A percentile compares a stretch with the other conserved stretches of the same genome.
These are phyloP conservation scores for Chaetomium strumarium DNA, from an alignment of 2,329 filamentous ascomycete genomes.

Conservation along the genomic window DNA sequence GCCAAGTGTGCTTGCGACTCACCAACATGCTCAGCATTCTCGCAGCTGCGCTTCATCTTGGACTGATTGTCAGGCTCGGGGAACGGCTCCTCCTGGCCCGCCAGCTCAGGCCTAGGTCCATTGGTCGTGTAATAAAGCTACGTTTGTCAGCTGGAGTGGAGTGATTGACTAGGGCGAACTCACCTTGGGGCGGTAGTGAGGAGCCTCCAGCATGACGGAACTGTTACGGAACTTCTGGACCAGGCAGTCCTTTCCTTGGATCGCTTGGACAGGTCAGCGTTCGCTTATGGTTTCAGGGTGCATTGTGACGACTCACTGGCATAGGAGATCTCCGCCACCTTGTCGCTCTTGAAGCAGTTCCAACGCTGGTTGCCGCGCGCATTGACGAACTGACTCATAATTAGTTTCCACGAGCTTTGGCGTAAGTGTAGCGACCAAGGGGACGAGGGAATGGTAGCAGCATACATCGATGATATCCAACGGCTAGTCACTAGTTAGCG, in stretches of 20 bases:
- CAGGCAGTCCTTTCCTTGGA: constrained; percentile 86
- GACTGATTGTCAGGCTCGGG: constrained; percentile 76
- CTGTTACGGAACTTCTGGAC: constrained; percentile 96
- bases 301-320: constrained; percentile 59
- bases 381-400: constrained; percentile 56
- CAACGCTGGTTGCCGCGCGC: constrained; percentile 66
- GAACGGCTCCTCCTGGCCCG: constrained; percentile 69
- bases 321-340: constrained; percentile 86
- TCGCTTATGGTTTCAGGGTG: constrained; percentile 19
- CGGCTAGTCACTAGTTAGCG: constrained; percentile 48
- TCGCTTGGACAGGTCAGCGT: constrained; percentile 48
- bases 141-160: constrained; percentile 15
- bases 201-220: constrained; percentile 84
- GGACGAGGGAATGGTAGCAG: constrained; percentile 12
- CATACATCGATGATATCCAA: constrained; percentile 66
- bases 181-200: constrained; percentile 79
- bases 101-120: constrained; percentile 42
- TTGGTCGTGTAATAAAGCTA: constrained; percentile 50
- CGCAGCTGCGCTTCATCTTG: constrained; percentile 80
- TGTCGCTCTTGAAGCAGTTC: constrained; percentile 78
- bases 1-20: constrained; percentile 30
- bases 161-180: not conserved
- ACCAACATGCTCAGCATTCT: constrained; percentile 82
- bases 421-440: not conserved
- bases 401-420: constrained; percentile 24